Base-by-base conservation (phyloP, 768 basidiomycete species). In the Trametes elegans region DNA sequence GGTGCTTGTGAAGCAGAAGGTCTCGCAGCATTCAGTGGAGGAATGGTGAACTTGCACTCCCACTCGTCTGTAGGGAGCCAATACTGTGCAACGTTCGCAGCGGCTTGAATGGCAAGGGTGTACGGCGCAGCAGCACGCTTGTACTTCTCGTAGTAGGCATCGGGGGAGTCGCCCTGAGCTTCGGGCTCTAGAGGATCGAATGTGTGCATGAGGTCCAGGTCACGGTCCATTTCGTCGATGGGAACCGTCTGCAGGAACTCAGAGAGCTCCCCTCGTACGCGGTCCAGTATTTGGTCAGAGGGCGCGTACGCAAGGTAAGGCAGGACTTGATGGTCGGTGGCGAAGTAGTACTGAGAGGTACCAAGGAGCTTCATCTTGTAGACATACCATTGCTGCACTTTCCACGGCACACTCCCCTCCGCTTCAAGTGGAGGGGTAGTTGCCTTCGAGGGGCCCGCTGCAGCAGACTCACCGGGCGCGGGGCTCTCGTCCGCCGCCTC, bases 51-150 rank as follows among this genome's bases (percentile, higher is more conserved):
- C 53, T 77, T 79, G 58, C 81, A 82, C 24, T 83, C 80, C 79
- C 82, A 90, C 47, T 88, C 83, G 54, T 90, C 89, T 5, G 87
- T 86, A 1, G 87, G 76, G 31, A 80, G 77, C 87, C 89, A 93
- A 60, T 73, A 86, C 5, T 73, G 73, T 34, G 84, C 80, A 4
- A 92, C 61, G 34, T 76, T 75, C 0, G 84, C 77, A 0, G 83
- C 87, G 27, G 88, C 85, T 64, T 93, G 85, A 10, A 91, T 70
- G 4, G 88, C 90, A 14, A 88, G 70, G 1, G 84, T 84, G 63
- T 80, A 88, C 0, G 90, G 79, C 1, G 82, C 77, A 7, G 80
- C 76, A 7, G 85, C 81, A 1, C 79, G 75, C 4, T 70, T 68
- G 53, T 87, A 87, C 19, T 67, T 62, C 2, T 72, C 65, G 21